These are phyloP conservation scores for Fomitopsis serialis DNA, from an alignment of 768 basidiomycete genomes.

Conservation along the genomic window DNA sequence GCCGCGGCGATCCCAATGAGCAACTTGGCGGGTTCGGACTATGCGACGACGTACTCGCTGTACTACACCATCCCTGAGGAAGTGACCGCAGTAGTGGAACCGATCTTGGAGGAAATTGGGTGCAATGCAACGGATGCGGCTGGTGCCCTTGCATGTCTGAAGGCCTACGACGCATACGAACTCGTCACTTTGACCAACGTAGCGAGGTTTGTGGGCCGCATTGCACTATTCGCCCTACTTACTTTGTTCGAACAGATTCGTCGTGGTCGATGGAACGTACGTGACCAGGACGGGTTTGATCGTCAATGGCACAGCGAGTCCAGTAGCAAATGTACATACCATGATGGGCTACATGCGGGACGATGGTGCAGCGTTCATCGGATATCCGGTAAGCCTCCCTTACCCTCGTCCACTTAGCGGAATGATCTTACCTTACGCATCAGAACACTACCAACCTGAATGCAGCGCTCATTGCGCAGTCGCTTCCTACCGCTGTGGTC, in stretches of 20 bases:
- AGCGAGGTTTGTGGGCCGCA: slow-evolving; percentile 18
- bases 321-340: slow-evolving; percentile 37
- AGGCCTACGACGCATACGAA: slow-evolving; percentile 26
- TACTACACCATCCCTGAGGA: slow-evolving; percentile 43
- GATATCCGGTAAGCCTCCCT: slow-evolving; percentile 25
- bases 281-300: slow-evolving; percentile 34
- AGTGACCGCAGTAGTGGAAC: slow-evolving; percentile 27
- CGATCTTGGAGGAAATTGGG: slow-evolving; percentile 34
- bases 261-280: slow-evolving; percentile 44
- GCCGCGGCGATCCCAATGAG: slow-evolving; percentile 32
- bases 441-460: slow-evolving; percentile 17
- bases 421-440: not conserved
- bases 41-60: slow-evolving; percentile 42
- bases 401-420: not conserved
- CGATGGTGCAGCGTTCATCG: slow-evolving; percentile 43
- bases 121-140: slow-evolving; percentile 30
- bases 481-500: slow-evolving; percentile 11
- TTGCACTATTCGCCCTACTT: not conserved
- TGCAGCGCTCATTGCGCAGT: slow-evolving; percentile 18
- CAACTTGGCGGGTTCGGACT: slow-evolving; percentile 44
- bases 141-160: slow-evolving; percentile 30
- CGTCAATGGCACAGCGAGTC: slow-evolving; percentile 31
- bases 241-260: slow-evolving; percentile 23
- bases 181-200: slow-evolving; percentile 30
- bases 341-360: slow-evolving; percentile 49